These are phyloP conservation scores for Lactarius pseudohatsudake DNA, from an alignment of 768 basidiomycete species.

Conservation along the genomic window DNA sequence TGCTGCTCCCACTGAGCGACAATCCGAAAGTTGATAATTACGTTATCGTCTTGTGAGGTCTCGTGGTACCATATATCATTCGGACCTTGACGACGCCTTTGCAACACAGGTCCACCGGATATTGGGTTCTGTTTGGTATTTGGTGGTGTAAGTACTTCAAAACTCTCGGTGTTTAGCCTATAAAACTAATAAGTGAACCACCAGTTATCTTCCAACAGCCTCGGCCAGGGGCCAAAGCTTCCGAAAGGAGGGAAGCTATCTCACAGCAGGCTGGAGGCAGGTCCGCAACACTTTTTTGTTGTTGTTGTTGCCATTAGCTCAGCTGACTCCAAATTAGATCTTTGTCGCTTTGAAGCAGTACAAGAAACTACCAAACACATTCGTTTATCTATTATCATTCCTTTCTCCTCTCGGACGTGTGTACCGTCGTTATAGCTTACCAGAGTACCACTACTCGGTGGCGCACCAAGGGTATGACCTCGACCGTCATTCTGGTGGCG, in stretches of 20 bases:
- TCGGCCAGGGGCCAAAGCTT: conserved; percentile 77
- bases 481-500: conserved; percentile 69
- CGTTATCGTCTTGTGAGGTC: conserved; percentile 59
- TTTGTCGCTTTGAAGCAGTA: conserved; percentile 76
- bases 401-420: conserved; percentile 76
- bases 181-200: conserved; percentile 3
- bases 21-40: conserved; percentile 74
- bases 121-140: conserved; percentile 77
- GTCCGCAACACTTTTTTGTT: conserved; percentile 35
- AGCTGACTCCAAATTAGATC: conserved; percentile 46
- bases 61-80: too few species aligned
- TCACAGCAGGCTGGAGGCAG: conserved; percentile 87
- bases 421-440: conserved; percentile 29
- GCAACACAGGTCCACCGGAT: conserved; percentile 55
- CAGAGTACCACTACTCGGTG: not conserved
- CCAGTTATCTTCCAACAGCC: conserved; percentile 81
- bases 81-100: not conserved
- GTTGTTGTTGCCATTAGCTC: not conserved
- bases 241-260: conserved; percentile 74
- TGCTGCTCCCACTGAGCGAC: conserved; percentile 60
- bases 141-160: conserved; percentile 74
- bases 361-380: conserved; percentile 77
- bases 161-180: not conserved
- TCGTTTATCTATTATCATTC: conserved; percentile 73
- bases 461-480: conserved; percentile 64